These are phyloP conservation scores for Veloboletus limbatus DNA, from an alignment of 1,284 basidiomycete species.

Conservation along the genomic window DNA sequence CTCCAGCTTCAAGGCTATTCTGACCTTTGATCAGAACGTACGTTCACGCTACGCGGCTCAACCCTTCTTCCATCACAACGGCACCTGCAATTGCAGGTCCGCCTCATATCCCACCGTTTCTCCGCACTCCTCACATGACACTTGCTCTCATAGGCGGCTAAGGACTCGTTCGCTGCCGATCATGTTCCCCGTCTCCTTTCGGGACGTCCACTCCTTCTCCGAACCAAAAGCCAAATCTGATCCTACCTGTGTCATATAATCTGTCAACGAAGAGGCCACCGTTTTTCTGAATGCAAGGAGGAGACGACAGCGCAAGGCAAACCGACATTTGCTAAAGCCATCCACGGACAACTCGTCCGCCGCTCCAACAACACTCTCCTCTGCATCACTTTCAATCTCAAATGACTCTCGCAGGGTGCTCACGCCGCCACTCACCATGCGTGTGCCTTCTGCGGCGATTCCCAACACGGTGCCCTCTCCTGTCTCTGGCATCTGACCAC, in stretches of 20 bases:
- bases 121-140: too few relatives aligned
- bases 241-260: neutral
- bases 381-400: conserved; percentile 2
- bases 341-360: neutral
- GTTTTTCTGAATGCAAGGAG: neutral
- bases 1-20: too few relatives aligned
- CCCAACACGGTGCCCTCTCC: neutral
- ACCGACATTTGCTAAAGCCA: neutral
- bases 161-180: too few relatives aligned
- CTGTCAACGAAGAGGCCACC: neutral
- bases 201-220: too few relatives aligned
- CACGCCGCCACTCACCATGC: neutral
- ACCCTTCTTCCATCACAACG: too few relatives aligned
- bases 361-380: neutral
- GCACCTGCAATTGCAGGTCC: too few relatives aligned
- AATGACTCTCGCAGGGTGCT: neutral
- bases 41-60: too few relatives aligned
- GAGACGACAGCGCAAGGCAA: neutral
- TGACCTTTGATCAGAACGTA: too few relatives aligned
- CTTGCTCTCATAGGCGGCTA: too few relatives aligned
- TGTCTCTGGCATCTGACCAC: too few relatives aligned
- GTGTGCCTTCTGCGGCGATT: neutral
- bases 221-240: neutral
- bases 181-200: too few relatives aligned
- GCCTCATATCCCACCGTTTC: too few relatives aligned